These are phyloP conservation scores for Fraxinus sp. DNA, from an alignment of 305 asterid genomes.

Conservation along the genomic window DNA sequence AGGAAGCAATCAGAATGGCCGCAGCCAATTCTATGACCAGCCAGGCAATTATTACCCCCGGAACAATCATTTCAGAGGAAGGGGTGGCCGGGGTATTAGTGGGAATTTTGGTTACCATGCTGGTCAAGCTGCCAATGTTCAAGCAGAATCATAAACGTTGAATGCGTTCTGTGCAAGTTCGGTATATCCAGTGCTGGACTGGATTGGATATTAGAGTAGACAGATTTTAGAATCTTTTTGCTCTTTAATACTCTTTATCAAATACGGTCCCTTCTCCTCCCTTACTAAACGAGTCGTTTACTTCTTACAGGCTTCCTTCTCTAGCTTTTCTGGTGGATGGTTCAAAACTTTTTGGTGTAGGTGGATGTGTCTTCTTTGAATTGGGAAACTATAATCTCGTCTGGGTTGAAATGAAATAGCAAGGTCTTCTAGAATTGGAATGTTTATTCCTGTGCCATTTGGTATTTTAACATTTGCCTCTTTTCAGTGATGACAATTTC, in stretches of 20 bases:
- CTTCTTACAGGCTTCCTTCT: neutral
- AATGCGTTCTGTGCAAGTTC: neutral
- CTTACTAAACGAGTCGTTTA: neutral
- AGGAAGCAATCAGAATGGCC: slow-evolving; percentile 57
- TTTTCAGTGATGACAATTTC: neutral
- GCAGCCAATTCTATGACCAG: slow-evolving; percentile 56
- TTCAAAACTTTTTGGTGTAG: slow-evolving; percentile 5
- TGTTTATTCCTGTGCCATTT: neutral
- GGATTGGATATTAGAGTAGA: neutral
- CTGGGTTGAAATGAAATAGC: slow-evolving; percentile 15
- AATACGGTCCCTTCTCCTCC: neutral
- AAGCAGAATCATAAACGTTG: slow-evolving; percentile 43
- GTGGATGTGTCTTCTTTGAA: slow-evolving; percentile 14
- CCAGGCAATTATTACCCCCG: slow-evolving; percentile 46
- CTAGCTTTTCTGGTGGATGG: slow-evolving; percentile 7
- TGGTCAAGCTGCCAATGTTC: slow-evolving; percentile 34
- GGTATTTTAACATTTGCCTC: neutral
- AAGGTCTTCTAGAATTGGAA: slow-evolving; percentile 18
- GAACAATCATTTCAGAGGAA: slow-evolving; percentile 53
- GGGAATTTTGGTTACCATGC: slow-evolving; percentile 39
- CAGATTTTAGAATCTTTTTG: neutral
- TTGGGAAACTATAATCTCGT: neutral
- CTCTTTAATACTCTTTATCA: neutral
- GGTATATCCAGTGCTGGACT: neutral
- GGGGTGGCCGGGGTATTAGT: slow-evolving; percentile 69